A percentile compares a stretch with the other conserved stretches of the same genome.
Conservation (phyloP, 176 grass and related monocot genomes). For the Leersia perrieri region DNA sequence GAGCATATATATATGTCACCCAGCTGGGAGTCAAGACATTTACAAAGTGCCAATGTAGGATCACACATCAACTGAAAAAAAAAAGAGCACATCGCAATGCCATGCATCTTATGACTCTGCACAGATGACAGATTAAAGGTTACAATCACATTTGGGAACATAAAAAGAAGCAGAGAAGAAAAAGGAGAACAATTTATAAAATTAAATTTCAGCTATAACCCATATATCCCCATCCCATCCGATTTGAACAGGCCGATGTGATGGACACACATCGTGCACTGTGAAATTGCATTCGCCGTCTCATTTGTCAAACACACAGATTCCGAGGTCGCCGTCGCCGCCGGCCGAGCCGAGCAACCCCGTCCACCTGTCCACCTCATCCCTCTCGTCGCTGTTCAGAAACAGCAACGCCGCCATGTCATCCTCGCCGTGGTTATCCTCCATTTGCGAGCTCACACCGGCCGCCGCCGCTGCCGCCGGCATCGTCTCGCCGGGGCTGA, state of each 20-base stretch:
- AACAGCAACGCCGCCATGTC: conserved; percentile 60
- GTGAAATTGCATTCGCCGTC: not conserved
- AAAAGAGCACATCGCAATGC: conserved; percentile 21
- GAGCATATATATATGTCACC: not conserved
- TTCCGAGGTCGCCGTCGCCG: conserved; percentile 45
- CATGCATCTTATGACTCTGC: conserved; percentile 47
- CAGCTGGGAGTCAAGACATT: not conserved
- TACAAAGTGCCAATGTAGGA: not conserved
- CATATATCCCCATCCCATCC: conserved; percentile 36
- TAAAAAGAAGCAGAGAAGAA: not conserved
- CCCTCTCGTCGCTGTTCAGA: conserved; percentile 46
- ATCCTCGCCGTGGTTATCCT: conserved; percentile 33
- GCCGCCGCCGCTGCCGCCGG: not conserved
- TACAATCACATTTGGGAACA: conserved; percentile 47
- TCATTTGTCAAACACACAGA: conserved; percentile 57
- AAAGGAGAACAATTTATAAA: conserved; percentile 10
- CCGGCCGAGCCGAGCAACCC: conserved; percentile 38
- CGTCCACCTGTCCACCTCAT: conserved; percentile 48
- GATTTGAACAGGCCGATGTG: not conserved
- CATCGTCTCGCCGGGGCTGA: conserved; percentile 60
- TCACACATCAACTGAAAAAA: not conserved
- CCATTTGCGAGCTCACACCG: conserved; percentile 16
- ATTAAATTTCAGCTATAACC: conserved; percentile 55
- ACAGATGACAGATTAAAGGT: conserved; percentile 36
- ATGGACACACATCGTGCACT: conserved; percentile 8